These are phyloP conservation scores for Cutaneotrichosporon sp. DNA, from an alignment of 1,284 basidiomycete genomes.

Conservation along the genomic window DNA sequence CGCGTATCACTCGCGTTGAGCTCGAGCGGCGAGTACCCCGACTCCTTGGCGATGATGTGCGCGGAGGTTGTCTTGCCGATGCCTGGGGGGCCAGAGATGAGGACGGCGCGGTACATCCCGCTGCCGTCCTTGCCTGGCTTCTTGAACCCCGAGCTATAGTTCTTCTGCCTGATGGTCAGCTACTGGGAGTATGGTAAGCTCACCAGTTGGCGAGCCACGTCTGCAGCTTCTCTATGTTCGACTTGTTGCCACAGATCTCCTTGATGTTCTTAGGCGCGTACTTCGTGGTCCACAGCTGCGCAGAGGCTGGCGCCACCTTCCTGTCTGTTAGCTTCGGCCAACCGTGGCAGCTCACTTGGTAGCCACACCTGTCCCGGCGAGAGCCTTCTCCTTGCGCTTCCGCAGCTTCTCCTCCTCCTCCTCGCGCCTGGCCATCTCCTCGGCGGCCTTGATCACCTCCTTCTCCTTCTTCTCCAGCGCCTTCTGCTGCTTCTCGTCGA, in stretches of 20 bases:
- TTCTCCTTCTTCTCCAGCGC: slow-evolving; percentile 72
- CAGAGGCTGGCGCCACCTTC: slow-evolving; percentile 52
- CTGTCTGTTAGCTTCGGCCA: slow-evolving; percentile 32
- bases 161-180: slow-evolving; percentile 64
- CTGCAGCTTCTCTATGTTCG: slow-evolving; percentile 81
- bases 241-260: slow-evolving; percentile 95
- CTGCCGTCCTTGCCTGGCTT: slow-evolving; percentile 90
- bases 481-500: slow-evolving; percentile 67
- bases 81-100: slow-evolving; percentile 91
- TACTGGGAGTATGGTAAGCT: slow-evolving; percentile 28
- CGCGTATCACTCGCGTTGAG: slow-evolving; percentile 94
- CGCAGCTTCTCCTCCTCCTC: slow-evolving; percentile 64
- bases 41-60: slow-evolving; percentile 84
- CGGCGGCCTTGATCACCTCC: slow-evolving; percentile 61
- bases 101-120: slow-evolving; percentile 80
- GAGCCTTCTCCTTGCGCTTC: slow-evolving; percentile 62
- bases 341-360: slow-evolving; percentile 39
- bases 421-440: slow-evolving; percentile 69
- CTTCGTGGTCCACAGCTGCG: slow-evolving; percentile 90
- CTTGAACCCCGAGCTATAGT: slow-evolving; percentile 76
- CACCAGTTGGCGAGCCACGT: slow-evolving; percentile 87
- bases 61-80: slow-evolving; percentile 98
- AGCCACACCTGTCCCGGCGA: slow-evolving; percentile 44
- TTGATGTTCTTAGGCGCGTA: slow-evolving; percentile 87
- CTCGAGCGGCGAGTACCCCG: slow-evolving; percentile 89